These are phyloP conservation scores for Parasarocladium wereldwijsianum DNA, from an alignment of 2,329 filamentous ascomycete genomes.

Conservation along the genomic window DNA sequence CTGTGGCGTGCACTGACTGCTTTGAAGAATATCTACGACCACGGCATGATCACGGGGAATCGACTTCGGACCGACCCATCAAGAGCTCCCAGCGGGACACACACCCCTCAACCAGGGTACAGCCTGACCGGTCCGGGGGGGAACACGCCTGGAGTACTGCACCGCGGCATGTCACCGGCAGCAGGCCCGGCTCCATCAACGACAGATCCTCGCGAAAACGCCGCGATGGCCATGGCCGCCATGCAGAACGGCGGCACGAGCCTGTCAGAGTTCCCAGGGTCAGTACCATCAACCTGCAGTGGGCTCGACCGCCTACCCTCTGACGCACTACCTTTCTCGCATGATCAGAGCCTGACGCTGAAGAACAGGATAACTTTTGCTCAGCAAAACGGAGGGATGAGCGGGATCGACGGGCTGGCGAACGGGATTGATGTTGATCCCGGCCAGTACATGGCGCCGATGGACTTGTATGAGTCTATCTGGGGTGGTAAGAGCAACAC, in stretches of 20 bases:
- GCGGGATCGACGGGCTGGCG: slow-evolving; percentile 28
- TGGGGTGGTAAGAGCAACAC: slow-evolving; percentile 44
- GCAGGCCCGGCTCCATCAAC: slow-evolving; percentile 14
- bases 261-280: slow-evolving; percentile 30
- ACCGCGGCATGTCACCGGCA: slow-evolving; percentile 8
- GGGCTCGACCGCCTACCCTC: too few species aligned
- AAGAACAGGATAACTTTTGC: slow-evolving; percentile 19
- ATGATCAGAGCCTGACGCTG: slow-evolving; percentile 7
- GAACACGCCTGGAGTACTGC: slow-evolving; percentile 1
- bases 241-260: slow-evolving; percentile 40
- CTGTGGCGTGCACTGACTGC: slow-evolving; percentile 45
- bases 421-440: slow-evolving; percentile 32
- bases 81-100: slow-evolving; percentile 28
- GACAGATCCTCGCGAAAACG: slow-evolving; percentile 41
- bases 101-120: slow-evolving; percentile 23
- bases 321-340: too few species aligned
- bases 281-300: slow-evolving; percentile 8
- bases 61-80: slow-evolving; percentile 34
- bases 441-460: slow-evolving; percentile 45
- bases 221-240: slow-evolving; percentile 49
- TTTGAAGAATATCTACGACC: slow-evolving; percentile 51
- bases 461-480: slow-evolving; percentile 55
- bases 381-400: slow-evolving; percentile 20
- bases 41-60: slow-evolving; percentile 40
- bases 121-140: slow-evolving; percentile 10